Base-by-base conservation (phyloP, 1,284 basidiomycete genomes). In the Pisolithus thermaeus region DNA sequence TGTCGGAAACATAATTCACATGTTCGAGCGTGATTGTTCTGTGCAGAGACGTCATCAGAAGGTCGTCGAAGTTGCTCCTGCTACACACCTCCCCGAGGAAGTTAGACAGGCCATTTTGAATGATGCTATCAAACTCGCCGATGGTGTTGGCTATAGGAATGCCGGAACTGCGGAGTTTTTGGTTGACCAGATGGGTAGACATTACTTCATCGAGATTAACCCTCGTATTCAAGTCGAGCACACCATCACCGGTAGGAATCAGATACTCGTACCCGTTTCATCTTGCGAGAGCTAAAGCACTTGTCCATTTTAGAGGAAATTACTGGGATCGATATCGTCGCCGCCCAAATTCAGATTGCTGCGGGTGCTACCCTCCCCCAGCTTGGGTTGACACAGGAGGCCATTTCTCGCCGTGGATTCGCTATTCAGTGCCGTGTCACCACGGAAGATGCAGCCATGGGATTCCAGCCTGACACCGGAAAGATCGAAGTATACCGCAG, bases 401-500 rank as follows among this genome's bases (percentile, higher is more conserved):
- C 92, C 49, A 93, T 99, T 70, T 90, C 87, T 59, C 93, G 93
- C 73, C 90, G 97, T 55, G 97, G 97, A 38, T 97, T 92, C 66
- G 96, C 97, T 11, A 99, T 99, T 59, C 97, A 99, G 69, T 97
- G 93, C 71, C 94, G 97, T 77, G 84, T 99, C 71, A 99, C 97
- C 41, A 99, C 97, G n/a, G 97, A 99, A 73, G 96, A 99, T 70
- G 84, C 97, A 8, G 82, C 90, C 23, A 69, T 81, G 51, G 80
- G 77, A 67, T 99, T 99, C 90, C 93, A 97, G 72, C 97, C 97
- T 36, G 97, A 99, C 71, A 98, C 93, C 3, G 97, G 97, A 58
- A 97, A 98, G 73, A 99, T 99, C 61, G 96, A 99, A 67, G 97
- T 99, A 35, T 99, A 99, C 75, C 88, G 96, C 57, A 95, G 92